Evolutionary conservation across 179 eudicot species (phyloP), one percentile per base, ranked within the genome.

Genomic region (Dionaea muscipula): DNA sequence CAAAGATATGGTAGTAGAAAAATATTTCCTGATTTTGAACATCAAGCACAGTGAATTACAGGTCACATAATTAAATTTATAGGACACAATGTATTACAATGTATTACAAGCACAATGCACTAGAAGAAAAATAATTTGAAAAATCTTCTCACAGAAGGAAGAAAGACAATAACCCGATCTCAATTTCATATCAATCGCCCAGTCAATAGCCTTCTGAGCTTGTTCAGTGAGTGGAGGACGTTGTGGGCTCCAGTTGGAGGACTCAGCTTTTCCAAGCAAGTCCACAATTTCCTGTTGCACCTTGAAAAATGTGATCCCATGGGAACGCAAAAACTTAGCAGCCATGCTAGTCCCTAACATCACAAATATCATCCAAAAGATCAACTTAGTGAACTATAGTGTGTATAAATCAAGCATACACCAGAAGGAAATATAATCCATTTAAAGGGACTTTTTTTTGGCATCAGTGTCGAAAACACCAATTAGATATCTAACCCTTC

Each of bases 121-220:
- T n/a, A n/a, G n/a, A n/a, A n/a, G n/a, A n/a, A n/a, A n/a, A n/a
- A n/a, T n/a, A n/a, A n/a, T n/a, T n/a, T n/a, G n/a, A n/a, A n/a
- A n/a, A n/a, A n/a, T n/a, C n/a, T n/a, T n/a, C n/a, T 26, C 22
- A 23, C 1, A 24, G 9, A 38, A 44, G 20, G 41, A 24, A 63
- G n/a, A 44, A 52, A 47, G 46, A 35, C 50, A 53, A 25, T 27
- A 35, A 91, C 98, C 96, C 73, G 93, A 79, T 68, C 88, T 85
- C 56, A 82, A 51, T 58, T 84, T 88, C 72, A 75, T 79, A 44
- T 77, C 78, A 60, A 82, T 45, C 20, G 95, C 99, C 96, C 88
- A 82, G 56, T 93, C 88, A 56, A 93, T 67, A 56, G 86, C 94
- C 75, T 75, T 75, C 57, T 82, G 86, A 47, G 99, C 96, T 63